These are phyloP conservation scores for Orobanche coerulescens DNA, from an alignment of 257 asterid species.

Conservation along the genomic window DNA sequence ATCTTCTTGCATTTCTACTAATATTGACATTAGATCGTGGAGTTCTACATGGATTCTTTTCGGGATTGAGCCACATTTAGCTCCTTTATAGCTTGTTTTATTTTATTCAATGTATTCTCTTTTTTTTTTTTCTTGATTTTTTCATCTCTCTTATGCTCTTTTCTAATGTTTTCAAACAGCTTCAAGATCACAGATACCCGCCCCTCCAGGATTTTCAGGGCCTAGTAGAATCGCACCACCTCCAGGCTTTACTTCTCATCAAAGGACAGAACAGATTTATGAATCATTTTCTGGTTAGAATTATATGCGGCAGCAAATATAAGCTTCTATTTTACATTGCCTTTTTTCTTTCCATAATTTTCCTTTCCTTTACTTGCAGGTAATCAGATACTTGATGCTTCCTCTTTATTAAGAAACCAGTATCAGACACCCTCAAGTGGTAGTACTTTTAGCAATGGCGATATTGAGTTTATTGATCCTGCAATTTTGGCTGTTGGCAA, in stretches of 20 bases:
- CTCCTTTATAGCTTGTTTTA: background rate
- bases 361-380: conserved; percentile 41
- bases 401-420: conserved; percentile 51
- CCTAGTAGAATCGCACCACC: conserved; percentile 81
- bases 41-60: background rate
- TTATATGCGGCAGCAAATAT: background rate
- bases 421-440: conserved; percentile 46
- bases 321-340: background rate
- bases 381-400: conserved; percentile 39
- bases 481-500: conserved; percentile 97
- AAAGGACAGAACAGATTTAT: conserved; percentile 48
- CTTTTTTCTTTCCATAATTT: background rate
- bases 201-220: conserved; percentile 91
- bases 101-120: too few species aligned
- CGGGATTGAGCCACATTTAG: background rate
- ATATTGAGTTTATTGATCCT: conserved; percentile 89
- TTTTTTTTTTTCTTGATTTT: background rate
- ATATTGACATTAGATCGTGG: background rate
- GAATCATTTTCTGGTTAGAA: conserved; percentile 50
- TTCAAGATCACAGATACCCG: conserved; percentile 77
- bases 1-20: too few species aligned
- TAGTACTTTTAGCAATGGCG: conserved; percentile 43
- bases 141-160: conserved; percentile 14
- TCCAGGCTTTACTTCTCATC: conserved; percentile 79
- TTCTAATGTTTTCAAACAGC: conserved; percentile 35